Percentiles rank a stretch among this genome's conserved stretches.
phyloP scores from a whole-genome alignment of 2,329 filamentous ascomycete species.

The Colletotrichum chlorophyti region DNA sequence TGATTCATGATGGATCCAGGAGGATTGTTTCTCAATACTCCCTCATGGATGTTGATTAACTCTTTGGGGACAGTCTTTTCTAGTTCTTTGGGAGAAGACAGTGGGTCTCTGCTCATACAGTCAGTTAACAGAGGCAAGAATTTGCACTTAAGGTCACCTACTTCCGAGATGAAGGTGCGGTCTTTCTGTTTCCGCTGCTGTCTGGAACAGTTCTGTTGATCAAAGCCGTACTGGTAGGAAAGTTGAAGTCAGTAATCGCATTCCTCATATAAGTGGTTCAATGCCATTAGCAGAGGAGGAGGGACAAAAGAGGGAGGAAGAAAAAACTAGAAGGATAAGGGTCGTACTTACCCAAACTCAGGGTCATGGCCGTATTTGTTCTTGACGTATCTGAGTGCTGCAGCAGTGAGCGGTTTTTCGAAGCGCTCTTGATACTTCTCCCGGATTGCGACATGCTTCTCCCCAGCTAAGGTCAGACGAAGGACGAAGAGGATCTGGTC shows the following conservation, averaged over 20 bases:
- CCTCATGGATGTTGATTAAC: no score
- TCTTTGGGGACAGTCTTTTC: no score
- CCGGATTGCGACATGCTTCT: constrained; percentile 35
- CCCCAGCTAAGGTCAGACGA: constrained; percentile 34
- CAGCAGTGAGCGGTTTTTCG: constrained; percentile 34
- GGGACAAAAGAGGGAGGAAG: background rate
- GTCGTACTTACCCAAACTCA: constrained; percentile 43
- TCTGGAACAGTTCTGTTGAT: constrained; percentile 11
- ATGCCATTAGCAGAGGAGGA: no score
- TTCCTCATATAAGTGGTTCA: no score
- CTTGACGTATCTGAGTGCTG: constrained; percentile 47
- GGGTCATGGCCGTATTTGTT: constrained; percentile 49
- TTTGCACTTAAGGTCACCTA: no score
- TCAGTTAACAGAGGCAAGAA: no score
- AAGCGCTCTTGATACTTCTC: constrained; percentile 37
- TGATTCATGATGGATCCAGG: no score
- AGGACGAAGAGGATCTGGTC: constrained; percentile 45
- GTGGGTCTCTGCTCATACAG: no score
- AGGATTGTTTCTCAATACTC: no score
- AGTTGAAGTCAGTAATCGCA: background rate
- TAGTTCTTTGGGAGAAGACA: no score
- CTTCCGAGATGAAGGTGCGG: background rate
- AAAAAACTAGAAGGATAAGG: background rate
- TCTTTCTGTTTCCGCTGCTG: constrained; percentile 1
- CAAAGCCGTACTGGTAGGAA: constrained; percentile 22